Percentiles rank a stretch among this genome's conserved stretches.
Evolutionary conservation across 1,284 basidiomycete genomes (phyloP).

Genomic region (Tilletia caries): DNA sequence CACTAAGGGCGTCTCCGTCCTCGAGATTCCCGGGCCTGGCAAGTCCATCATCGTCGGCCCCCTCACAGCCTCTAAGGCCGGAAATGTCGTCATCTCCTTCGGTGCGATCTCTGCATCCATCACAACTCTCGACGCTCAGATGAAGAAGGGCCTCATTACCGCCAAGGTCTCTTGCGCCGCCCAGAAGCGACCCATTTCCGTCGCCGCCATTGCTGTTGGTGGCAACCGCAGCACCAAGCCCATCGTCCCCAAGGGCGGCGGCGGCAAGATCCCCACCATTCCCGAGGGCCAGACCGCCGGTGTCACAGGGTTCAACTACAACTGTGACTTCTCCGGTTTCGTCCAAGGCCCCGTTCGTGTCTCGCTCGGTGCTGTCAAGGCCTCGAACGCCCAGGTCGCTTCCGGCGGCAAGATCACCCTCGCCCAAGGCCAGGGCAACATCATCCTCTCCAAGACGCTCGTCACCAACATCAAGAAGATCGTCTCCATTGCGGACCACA

Average conservation of each 20-base stretch:
- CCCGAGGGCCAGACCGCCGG: slow-evolving; percentile 3
- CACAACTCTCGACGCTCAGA: slow-evolving; percentile 5
- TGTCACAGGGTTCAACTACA: slow-evolving; percentile 10
- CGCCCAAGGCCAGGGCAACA: slow-evolving; percentile 8
- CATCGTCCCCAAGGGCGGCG: slow-evolving; percentile 4
- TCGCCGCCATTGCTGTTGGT: slow-evolving; percentile 7
- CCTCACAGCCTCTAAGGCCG: not conserved
- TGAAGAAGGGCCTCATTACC: not conserved
- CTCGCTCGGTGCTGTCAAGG: slow-evolving; percentile 9
- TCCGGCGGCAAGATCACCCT: not conserved
- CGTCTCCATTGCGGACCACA: not conserved
- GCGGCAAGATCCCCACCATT: slow-evolving; percentile 5
- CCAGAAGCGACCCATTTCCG: slow-evolving; percentile 1
- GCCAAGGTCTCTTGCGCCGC: slow-evolving; percentile 10
- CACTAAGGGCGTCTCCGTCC: slow-evolving; percentile 4
- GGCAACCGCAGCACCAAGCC: not conserved
- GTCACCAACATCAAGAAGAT: not conserved
- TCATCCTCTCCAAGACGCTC: not conserved
- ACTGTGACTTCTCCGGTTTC: slow-evolving; percentile 9
- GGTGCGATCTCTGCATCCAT: not conserved
- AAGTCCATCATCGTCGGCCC: not conserved
- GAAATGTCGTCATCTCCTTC: slow-evolving; percentile 11
- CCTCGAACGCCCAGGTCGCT: not conserved
- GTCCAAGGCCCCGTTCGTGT: slow-evolving; percentile 12
- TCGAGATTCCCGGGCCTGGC: slow-evolving; percentile 5